Evolutionary conservation across 1,284 basidiomycete species (phyloP).

Genomic region (Xerocomus minutiporus): DNA sequence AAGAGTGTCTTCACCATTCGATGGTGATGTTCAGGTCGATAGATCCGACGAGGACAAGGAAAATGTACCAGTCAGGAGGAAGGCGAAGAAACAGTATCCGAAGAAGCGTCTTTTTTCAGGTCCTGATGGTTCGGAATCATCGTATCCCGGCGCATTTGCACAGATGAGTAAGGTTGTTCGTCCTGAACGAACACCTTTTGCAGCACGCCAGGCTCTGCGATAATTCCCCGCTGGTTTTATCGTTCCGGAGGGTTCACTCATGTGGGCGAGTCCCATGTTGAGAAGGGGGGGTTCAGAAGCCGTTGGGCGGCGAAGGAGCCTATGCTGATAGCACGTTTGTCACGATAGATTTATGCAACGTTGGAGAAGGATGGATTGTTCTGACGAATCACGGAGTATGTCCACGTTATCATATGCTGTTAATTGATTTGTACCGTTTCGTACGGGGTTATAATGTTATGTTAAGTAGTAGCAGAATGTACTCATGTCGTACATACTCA

Average conservation of each 20-base stretch:
- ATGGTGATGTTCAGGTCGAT: constrained; percentile 19
- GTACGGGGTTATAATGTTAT: constrained; percentile 29
- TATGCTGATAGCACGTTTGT: background rate
- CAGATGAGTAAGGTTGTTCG: constrained; percentile 13
- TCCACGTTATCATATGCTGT: constrained; percentile 30
- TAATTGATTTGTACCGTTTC: constrained; percentile 33
- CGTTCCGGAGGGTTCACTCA: background rate
- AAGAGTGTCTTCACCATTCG: constrained; percentile 6
- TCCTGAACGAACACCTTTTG: constrained; percentile 15
- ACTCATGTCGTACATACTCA: too few species aligned
- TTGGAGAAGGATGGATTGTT: constrained; percentile 7
- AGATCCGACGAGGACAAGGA: constrained; percentile 46
- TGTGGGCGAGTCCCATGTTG: background rate
- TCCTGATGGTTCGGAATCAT: constrained; percentile 18
- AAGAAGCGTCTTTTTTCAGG: constrained; percentile 22
- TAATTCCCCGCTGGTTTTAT: constrained; percentile 5
- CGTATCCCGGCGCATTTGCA: constrained; percentile 6
- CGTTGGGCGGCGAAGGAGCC: background rate
- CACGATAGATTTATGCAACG: constrained; percentile 2
- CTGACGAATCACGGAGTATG: constrained; percentile 21
- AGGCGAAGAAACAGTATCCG: constrained; percentile 36
- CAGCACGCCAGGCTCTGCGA: constrained; percentile 20
- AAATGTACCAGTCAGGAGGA: constrained; percentile 46
- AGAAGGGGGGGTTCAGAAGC: background rate
- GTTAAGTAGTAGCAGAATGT: constrained; percentile 13